Evolutionary conservation across 2,329 filamentous ascomycete genomes (phyloP).

Genomic region (Lachnellula willkommii): DNA sequence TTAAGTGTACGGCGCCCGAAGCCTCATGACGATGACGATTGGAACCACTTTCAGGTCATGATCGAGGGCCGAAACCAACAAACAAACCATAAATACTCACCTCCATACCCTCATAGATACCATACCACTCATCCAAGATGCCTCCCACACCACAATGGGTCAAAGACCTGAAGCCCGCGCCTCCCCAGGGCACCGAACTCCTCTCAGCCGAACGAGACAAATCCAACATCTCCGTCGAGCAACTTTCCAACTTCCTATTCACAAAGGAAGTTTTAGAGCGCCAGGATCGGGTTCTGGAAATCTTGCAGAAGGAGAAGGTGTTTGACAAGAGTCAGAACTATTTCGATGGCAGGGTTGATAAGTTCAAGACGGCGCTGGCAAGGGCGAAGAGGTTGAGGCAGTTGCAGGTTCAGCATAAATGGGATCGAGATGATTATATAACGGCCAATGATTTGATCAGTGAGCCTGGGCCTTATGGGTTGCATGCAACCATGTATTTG

Average conservation of each 20-base stretch:
- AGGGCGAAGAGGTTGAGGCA: constrained; percentile 66
- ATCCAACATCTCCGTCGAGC: constrained; percentile 61
- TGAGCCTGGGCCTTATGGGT: constrained; percentile 68
- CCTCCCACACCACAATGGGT: constrained; percentile 50
- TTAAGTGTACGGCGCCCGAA: constrained; percentile 1
- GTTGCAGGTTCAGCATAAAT: constrained; percentile 60
- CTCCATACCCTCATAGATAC: neutral
- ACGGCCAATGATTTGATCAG: constrained; percentile 64
- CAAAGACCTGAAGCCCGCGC: constrained; percentile 58
- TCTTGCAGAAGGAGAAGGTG: constrained; percentile 62
- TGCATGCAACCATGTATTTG: constrained; percentile 67
- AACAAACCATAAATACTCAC: neutral
- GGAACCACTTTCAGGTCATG: neutral
- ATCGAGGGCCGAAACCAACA: neutral
- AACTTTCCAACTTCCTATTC: constrained; percentile 64
- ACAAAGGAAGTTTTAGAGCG: constrained; percentile 58
- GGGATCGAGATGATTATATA: constrained; percentile 58
- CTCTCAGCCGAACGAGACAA: constrained; percentile 62
- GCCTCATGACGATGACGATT: neutral
- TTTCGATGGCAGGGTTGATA: constrained; percentile 63
- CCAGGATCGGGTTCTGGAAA: constrained; percentile 54
- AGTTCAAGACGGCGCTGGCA: constrained; percentile 64
- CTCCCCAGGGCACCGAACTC: constrained; percentile 64
- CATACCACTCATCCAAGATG: constrained; percentile 21
- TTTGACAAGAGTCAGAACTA: constrained; percentile 78